Evolutionary conservation across 176 grass and related monocot genomes (phyloP).

Genomic region (Cymbopogon citratus): DNA sequence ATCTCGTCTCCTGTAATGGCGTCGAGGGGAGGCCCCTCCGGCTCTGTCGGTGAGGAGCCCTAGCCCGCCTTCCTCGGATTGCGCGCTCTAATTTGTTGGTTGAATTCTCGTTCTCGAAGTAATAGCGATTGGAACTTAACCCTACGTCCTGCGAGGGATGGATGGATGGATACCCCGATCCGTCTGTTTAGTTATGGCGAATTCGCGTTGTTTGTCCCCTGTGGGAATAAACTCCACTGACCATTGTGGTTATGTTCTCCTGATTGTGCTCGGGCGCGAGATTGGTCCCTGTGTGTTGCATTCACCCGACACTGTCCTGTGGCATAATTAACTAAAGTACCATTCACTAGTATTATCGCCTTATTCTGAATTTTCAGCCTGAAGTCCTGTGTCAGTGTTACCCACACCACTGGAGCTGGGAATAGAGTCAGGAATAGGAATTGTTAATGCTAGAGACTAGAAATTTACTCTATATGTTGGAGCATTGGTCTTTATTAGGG

Average conservation of each 20-base stretch:
- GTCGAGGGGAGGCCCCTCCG: slow-evolving; percentile 33
- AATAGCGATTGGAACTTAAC: background rate
- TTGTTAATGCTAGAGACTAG: background rate
- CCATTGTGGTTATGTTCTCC: background rate
- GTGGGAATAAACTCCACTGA: background rate
- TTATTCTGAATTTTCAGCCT: background rate
- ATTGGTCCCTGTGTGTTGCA: background rate
- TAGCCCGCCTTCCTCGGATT: background rate
- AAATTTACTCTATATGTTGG: background rate
- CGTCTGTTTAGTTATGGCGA: background rate
- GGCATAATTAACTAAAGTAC: background rate
- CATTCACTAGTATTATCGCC: background rate
- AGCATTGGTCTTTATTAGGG: background rate
- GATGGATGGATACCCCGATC: background rate
- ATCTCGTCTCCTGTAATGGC: slow-evolving; percentile 12
- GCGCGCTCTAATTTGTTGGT: background rate
- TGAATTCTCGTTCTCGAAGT: background rate
- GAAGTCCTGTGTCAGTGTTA: background rate
- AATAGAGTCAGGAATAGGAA: background rate
- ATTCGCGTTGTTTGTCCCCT: background rate
- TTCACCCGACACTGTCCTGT: background rate
- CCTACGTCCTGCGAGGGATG: background rate
- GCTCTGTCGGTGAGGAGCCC: slow-evolving; percentile 38
- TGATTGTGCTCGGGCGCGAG: background rate
- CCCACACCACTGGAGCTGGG: background rate